phyloP scores from a whole-genome alignment of 2,329 filamentous ascomycete species.

The Alternaria solani region DNA sequence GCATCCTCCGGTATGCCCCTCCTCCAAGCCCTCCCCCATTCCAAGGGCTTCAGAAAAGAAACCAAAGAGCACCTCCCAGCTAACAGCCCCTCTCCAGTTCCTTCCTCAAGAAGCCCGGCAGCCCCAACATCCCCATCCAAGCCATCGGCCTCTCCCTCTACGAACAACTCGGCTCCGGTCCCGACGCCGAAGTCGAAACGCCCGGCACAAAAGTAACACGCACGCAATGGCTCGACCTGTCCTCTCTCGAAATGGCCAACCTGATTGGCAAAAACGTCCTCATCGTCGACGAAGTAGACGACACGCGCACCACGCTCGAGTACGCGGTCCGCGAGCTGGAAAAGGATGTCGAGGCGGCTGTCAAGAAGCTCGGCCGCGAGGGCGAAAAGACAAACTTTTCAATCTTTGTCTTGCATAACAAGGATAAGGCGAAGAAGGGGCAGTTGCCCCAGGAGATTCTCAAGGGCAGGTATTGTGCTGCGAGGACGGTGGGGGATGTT shows the following conservation, averaged over 20 bases:
- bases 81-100: conserved; percentile 59
- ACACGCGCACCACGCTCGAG: conserved; percentile 91
- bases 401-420: conserved; percentile 98
- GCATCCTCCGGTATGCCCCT: conserved; percentile 77
- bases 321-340: conserved; percentile 92
- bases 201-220: conserved; percentile 94
- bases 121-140: conserved; percentile 97
- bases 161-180: conserved; percentile 73
- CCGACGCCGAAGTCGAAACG: conserved; percentile 72
- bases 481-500: conserved; percentile 86
- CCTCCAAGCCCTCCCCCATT: not conserved
- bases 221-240: conserved; percentile 97
- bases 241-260: conserved; percentile 84
- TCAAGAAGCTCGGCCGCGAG: conserved; percentile 73
- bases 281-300: conserved; percentile 95
- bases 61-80: not conserved
- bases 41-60: not conserved
- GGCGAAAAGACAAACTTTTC: conserved; percentile 84
- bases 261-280: conserved; percentile 89
- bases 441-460: conserved; percentile 80
- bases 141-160: conserved; percentile 98
- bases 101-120: conserved; percentile 88
- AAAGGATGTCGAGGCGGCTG: conserved; percentile 89
- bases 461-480: conserved; percentile 79
- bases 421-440: conserved; percentile 97